Percentiles rank a stretch among this genome's conserved stretches.
Conservation (phyloP, 2,329 filamentous ascomycete species). For the Calonectria naviculata region DNA sequence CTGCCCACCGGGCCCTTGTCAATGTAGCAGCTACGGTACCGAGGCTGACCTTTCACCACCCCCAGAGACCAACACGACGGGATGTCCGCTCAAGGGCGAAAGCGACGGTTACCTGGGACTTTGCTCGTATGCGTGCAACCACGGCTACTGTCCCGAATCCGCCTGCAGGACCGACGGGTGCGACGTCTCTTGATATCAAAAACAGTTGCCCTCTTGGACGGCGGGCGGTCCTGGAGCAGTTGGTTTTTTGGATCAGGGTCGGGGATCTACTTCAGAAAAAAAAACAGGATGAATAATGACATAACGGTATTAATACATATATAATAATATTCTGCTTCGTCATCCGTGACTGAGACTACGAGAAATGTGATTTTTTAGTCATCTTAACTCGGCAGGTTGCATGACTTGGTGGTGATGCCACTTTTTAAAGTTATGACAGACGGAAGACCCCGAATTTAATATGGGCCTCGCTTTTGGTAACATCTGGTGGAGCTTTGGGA, state of each 20-base stretch:
- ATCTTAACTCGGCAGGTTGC: too few relatives aligned
- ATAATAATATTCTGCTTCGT: not conserved
- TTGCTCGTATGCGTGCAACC: slow-evolving; percentile 24
- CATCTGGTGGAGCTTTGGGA: too few relatives aligned
- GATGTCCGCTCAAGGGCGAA: slow-evolving; percentile 9
- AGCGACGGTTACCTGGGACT: slow-evolving; percentile 11
- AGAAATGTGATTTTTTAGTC: too few relatives aligned
- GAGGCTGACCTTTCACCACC: not conserved
- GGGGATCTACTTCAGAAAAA: not conserved
- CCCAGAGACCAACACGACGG: not conserved
- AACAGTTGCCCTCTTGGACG: not conserved
- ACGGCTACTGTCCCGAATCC: slow-evolving; percentile 18
- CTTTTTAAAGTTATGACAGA: too few relatives aligned
- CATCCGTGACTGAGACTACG: not conserved
- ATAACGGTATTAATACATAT: not conserved
- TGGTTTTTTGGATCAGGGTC: not conserved
- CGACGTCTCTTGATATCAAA: not conserved
- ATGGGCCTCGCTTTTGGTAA: too few relatives aligned
- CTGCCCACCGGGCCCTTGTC: slow-evolving; percentile 24
- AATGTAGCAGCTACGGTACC: not conserved
- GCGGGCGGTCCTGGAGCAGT: not conserved
- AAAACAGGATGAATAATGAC: not conserved
- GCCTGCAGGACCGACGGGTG: slow-evolving; percentile 13
- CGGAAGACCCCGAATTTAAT: too few relatives aligned
- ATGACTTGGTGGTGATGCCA: too few relatives aligned